These are phyloP conservation scores for Westerdykella ornata DNA, from an alignment of 2,329 filamentous ascomycete species.

Conservation along the genomic window DNA sequence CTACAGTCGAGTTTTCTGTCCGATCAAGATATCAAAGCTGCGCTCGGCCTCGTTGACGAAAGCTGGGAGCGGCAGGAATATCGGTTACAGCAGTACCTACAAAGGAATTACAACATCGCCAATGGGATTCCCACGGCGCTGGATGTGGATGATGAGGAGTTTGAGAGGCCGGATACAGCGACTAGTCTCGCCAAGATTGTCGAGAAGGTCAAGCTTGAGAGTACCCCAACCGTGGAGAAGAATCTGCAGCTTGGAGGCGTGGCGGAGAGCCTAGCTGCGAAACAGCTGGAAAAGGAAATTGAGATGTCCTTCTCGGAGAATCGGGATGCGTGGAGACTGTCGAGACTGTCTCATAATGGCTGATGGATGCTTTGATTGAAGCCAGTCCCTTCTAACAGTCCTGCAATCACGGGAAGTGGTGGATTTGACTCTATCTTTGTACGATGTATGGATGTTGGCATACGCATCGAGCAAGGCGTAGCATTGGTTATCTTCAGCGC, in stretches of 20 bases:
- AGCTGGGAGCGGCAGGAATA: constrained; percentile 47
- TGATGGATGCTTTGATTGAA: not conserved
- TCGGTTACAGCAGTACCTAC: constrained; percentile 42
- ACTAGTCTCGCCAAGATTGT: constrained; percentile 38
- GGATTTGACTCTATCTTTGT: not conserved
- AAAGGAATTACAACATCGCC: constrained; percentile 43
- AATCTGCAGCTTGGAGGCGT: constrained; percentile 25
- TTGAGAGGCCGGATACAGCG: constrained; percentile 39
- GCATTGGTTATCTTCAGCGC: not conserved
- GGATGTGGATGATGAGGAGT: constrained; percentile 43
- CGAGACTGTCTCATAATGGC: not conserved
- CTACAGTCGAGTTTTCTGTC: constrained; percentile 27
- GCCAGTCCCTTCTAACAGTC: too few species aligned
- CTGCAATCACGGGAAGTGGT: too few species aligned
- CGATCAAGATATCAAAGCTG: constrained; percentile 47
- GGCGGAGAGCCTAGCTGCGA: constrained; percentile 8
- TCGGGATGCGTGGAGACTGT: constrained; percentile 1
- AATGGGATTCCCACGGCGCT: constrained; percentile 40
- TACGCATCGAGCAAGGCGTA: not conserved
- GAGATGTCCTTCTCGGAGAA: constrained; percentile 26
- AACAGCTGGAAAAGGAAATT: constrained; percentile 25
- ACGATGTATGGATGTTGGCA: not conserved
- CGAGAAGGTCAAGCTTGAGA: constrained; percentile 42
- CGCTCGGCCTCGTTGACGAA: constrained; percentile 43
- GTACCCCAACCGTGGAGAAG: constrained; percentile 40